phyloP scores from a whole-genome alignment of 176 grass and related monocot genomes.

The sorghum (Sorghum bicolor) region DNA sequence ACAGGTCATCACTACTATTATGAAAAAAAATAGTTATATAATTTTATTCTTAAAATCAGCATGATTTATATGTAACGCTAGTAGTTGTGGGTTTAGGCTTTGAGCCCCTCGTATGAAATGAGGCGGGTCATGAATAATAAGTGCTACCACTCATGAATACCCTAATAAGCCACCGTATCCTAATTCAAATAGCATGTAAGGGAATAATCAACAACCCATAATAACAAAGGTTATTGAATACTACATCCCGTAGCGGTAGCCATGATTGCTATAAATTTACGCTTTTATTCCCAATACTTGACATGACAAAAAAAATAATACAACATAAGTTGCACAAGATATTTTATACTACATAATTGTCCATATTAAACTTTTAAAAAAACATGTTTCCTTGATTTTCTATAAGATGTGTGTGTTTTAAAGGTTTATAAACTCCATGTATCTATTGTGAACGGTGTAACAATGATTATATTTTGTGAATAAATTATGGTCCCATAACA shows the following conservation, averaged over 20 bases:
- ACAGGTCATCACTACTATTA: not conserved
- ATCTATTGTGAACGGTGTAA: not conserved
- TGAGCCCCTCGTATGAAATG: not conserved
- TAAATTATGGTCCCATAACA: too few species aligned
- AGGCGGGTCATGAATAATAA: not conserved
- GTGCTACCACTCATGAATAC: not conserved
- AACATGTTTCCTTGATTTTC: not conserved
- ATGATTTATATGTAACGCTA: not conserved
- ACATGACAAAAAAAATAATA: not conserved
- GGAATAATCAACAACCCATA: not conserved
- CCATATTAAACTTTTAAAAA: not conserved
- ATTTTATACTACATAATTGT: not conserved
- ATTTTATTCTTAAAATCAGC: not conserved
- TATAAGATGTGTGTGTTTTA: too few species aligned
- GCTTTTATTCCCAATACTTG: not conserved
- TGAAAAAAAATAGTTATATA: not conserved
- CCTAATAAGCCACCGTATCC: too few species aligned
- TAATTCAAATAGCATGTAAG: not conserved
- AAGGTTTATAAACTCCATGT: not conserved
- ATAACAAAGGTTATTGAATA: not conserved
- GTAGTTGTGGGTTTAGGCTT: not conserved
- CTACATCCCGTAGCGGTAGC: not conserved
- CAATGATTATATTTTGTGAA: not conserved
- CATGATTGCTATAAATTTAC: not conserved
- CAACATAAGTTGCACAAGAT: not conserved